Evolutionary conservation across 2,329 filamentous ascomycete genomes (phyloP).

Genomic region (Xylaria digitata): DNA sequence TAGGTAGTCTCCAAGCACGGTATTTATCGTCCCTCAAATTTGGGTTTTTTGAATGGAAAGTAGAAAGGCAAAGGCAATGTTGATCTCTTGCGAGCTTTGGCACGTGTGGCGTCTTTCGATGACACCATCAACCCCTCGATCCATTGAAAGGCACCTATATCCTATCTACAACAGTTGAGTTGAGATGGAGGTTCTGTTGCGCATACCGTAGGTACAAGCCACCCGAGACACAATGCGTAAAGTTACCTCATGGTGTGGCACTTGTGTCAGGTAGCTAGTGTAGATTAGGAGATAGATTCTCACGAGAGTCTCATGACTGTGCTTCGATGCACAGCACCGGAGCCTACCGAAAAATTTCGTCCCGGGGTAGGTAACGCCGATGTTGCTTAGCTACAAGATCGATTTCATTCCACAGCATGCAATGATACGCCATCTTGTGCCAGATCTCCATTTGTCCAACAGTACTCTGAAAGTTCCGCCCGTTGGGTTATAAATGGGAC

Average conservation of each 20-base stretch:
- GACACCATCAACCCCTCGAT: neutral
- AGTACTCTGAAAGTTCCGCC: neutral
- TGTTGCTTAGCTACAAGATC: conserved; percentile 9
- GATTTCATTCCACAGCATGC: conserved; percentile 25
- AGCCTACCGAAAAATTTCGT: conserved; percentile 34
- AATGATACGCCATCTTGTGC: conserved; percentile 21
- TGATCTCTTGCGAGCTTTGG: neutral
- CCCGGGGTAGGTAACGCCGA: conserved; percentile 13
- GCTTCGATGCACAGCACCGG: conserved; percentile 44
- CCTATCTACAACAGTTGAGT: neutral
- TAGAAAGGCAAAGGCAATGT: neutral
- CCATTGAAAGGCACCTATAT: neutral
- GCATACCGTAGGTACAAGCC: neutral
- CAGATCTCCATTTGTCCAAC: conserved; percentile 11
- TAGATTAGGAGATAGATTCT: conserved; percentile 8
- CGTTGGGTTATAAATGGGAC: neutral
- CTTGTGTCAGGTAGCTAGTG: neutral
- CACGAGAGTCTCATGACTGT: conserved; percentile 40
- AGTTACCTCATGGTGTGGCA: conserved; percentile 13
- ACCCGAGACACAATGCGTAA: conserved; percentile 12
- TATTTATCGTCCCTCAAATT: neutral
- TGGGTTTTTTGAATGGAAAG: no score
- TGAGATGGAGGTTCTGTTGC: neutral
- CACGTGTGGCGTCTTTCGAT: neutral
- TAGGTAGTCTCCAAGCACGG: conserved; percentile 5